phyloP scores from a whole-genome alignment of 2,329 filamentous ascomycete species.

The Pestalotiopsis sp. region DNA sequence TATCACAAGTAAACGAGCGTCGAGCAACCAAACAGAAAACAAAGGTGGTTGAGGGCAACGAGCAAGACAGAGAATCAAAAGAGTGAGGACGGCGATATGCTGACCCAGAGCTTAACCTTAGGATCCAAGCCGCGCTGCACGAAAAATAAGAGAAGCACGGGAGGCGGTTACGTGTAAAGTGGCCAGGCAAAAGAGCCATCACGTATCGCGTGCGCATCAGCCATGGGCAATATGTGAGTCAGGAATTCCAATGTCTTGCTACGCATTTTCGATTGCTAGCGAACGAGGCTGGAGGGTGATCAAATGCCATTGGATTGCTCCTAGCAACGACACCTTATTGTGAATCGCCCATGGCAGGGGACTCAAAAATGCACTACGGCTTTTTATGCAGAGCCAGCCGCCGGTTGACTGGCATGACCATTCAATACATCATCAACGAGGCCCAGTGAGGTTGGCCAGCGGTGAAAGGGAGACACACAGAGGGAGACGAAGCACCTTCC shows the following conservation, averaged over 20 bases:
- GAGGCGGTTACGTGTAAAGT: conserved; percentile 1
- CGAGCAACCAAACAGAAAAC: not conserved
- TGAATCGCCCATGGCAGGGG: not conserved
- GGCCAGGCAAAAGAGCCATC: not conserved
- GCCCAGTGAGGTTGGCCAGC: not conserved
- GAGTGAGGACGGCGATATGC: not conserved
- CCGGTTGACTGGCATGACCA: not conserved
- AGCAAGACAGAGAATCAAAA: not conserved
- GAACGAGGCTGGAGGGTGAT: conserved; percentile 8
- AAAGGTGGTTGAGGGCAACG: conserved; percentile 5
- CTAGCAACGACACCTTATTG: not conserved
- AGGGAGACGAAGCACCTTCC: not conserved
- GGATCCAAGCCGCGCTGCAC: not conserved
- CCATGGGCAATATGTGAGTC: not conserved
- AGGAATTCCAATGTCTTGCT: conserved; percentile 15
- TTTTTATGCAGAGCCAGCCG: not conserved
- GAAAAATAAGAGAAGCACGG: not conserved
- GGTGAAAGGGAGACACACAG: conserved; percentile 4
- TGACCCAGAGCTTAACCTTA: conserved; percentile 5
- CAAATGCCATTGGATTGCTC: conserved; percentile 7
- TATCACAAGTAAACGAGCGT: not conserved
- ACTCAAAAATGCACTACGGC: not conserved
- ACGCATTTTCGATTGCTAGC: not conserved
- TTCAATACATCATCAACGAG: not conserved
- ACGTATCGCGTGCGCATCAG: not conserved